Base-by-base conservation (phyloP, 1,139 yeast species). In the Hansenula lynferdii region DNA sequence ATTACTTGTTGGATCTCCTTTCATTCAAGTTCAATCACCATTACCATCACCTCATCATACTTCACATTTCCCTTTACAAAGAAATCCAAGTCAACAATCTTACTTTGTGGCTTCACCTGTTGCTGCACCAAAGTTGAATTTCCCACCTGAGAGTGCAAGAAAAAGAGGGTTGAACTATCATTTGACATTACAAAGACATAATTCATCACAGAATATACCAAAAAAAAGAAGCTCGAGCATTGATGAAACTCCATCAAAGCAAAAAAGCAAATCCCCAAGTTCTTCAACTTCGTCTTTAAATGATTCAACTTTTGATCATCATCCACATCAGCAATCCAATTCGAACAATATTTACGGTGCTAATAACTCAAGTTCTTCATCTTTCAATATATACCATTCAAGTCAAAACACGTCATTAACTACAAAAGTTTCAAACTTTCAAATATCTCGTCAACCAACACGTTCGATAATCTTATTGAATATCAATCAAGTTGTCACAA, bases 1-100 rank as follows among this genome's bases (percentile, higher is more conserved):
- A 52, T 61, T 84, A 39, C 62, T 84, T 37, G 64, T 80, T 47
- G 77, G 78, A 17, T 79, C 90, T 1, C 92, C 92, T 0, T 82
- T 75, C 53, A 70, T 75, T 35, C 75, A 73, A n/a, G 57, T 68
- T 1, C 67, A 67, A 21, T 59, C 61, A 21, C 61, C 58, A 28
- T 51, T 48, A 16, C 49, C 45, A 17, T 51, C 56, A 5, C 58
- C 56, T 18, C 51, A 45, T 25, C 44, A 36, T 38, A 37, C 25
- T 23, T 31, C 43, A 40, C n/a, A n/a, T n/a, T n/a, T n/a, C n/a
- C n/a, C n/a, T 40, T 35, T 38, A 38, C 35, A 22, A 37, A 40
- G 5, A 12, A 16, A 31, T 15, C 33, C 46, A 34, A 31, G 47
- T 39, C 41, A 36, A 31, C 11, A 36, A 16, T 28, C 36, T 28